These are phyloP conservation scores for Xylaria acuta DNA, from an alignment of 495 filamentous ascomycete species.

Conservation along the genomic window DNA sequence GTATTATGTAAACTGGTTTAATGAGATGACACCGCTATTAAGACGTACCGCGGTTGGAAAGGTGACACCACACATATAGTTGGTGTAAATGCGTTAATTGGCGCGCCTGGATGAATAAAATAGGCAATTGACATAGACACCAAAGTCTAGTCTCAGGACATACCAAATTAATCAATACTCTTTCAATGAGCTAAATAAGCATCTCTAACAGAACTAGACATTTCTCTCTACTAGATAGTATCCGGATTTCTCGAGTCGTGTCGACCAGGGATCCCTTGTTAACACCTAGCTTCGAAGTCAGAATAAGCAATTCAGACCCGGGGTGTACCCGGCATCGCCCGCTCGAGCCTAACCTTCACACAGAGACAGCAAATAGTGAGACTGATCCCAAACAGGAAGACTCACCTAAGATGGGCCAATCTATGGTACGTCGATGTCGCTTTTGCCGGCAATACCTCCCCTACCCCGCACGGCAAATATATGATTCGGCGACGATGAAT, in stretches of 20 bases:
- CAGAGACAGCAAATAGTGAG: too few relatives aligned
- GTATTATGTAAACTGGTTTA: neutral
- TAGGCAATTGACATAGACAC: neutral
- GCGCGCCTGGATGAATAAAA: neutral
- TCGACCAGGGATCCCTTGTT: neutral
- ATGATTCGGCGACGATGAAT: conserved; percentile 30
- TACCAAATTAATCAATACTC: neutral
- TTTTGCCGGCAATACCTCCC: neutral
- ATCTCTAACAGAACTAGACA: neutral
- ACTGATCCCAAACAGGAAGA: neutral
- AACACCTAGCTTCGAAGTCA: neutral
- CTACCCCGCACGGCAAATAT: conserved; percentile 32
- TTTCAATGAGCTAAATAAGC: neutral
- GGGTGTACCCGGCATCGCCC: neutral
- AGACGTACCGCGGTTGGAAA: neutral
- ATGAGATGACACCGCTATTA: neutral
- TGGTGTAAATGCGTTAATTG: neutral
- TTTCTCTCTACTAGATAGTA: neutral
- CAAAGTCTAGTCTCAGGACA: neutral
- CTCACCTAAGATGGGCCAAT: neutral
- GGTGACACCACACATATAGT: neutral
- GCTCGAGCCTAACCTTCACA: neutral
- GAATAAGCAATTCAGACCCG: neutral
- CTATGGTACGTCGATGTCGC: neutral
- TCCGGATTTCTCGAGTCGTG: neutral